Conservation (phyloP, 2,329 filamentous ascomycete genomes). For the Epicoccum sorghinum region DNA sequence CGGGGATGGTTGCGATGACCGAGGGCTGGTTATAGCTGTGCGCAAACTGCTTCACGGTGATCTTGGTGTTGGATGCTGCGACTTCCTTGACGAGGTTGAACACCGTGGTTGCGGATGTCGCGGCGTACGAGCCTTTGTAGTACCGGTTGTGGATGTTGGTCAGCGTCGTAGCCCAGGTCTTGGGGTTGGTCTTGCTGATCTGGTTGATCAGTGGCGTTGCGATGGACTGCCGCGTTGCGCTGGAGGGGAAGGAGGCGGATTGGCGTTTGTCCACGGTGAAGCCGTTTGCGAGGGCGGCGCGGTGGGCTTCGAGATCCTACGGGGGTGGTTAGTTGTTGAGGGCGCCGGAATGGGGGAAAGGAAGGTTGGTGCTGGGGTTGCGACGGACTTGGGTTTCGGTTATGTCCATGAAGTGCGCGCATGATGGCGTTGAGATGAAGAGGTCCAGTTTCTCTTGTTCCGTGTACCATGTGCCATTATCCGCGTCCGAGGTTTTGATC, state of each 20-base stretch:
- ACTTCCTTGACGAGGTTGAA: slow-evolving; percentile 72
- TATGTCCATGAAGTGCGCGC: slow-evolving; percentile 21
- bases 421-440: slow-evolving; percentile 17
- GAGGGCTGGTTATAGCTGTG: slow-evolving; percentile 90
- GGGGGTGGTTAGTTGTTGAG: too few species aligned
- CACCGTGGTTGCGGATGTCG: slow-evolving; percentile 84
- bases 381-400: slow-evolving; percentile 13
- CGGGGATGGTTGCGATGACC: slow-evolving; percentile 86
- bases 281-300: slow-evolving; percentile 13
- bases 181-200: slow-evolving; percentile 23
- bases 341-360: too few species aligned
- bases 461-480: slow-evolving; percentile 20
- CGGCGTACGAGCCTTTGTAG: slow-evolving; percentile 55
- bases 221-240: slow-evolving; percentile 13
- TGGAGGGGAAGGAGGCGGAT: slow-evolving; percentile 18
- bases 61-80: slow-evolving; percentile 72
- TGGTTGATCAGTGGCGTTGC: slow-evolving; percentile 17
- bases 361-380: too few species aligned
- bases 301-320: slow-evolving; percentile 17
- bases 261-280: slow-evolving; percentile 19
- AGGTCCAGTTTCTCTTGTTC: slow-evolving; percentile 19
- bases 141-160: slow-evolving; percentile 25
- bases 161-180: slow-evolving; percentile 21
- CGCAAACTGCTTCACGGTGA: slow-evolving; percentile 71
- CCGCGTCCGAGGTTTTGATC: slow-evolving; percentile 17